Conservation (phyloP, 768 basidiomycete species). For the Trametes cinnabarina region DNA sequence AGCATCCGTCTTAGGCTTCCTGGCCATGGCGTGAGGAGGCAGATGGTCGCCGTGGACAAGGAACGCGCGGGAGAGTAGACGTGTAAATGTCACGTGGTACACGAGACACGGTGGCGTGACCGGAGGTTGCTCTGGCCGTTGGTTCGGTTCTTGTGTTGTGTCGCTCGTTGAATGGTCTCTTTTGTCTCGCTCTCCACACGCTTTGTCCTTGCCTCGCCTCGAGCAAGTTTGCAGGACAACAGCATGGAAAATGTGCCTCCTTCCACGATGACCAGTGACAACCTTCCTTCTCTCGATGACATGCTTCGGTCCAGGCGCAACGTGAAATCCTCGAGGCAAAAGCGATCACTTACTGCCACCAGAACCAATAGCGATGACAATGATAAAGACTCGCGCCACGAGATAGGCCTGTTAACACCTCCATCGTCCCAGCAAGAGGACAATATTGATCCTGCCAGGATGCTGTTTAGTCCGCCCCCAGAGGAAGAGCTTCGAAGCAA, state of each 20-base stretch:
- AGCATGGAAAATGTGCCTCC: constrained; percentile 19
- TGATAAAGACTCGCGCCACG: constrained; percentile 1
- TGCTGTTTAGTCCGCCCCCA: constrained; percentile 59
- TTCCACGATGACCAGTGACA: constrained; percentile 10
- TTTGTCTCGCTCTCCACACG: background rate
- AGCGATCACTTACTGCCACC: constrained; percentile 12
- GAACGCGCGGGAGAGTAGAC: background rate
- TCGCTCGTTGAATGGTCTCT: background rate
- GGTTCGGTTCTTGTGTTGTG: constrained; percentile 9
- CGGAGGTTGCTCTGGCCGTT: background rate
- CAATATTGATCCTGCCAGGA: constrained; percentile 24
- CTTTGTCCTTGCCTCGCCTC: background rate
- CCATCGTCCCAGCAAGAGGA: constrained; percentile 27
- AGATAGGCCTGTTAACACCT: constrained; percentile 28
- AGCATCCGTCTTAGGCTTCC: constrained; percentile 5
- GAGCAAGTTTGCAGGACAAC: background rate
- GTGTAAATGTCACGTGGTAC: constrained; percentile 1
- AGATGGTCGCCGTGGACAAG: background rate
- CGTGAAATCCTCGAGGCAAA: constrained; percentile 23
- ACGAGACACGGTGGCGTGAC: constrained; percentile 12
- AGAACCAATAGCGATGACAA: constrained; percentile 13
- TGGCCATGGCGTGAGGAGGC: background rate
- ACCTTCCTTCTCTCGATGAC: constrained; percentile 16
- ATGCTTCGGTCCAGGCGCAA: constrained; percentile 14
- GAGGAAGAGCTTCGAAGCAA: constrained; percentile 46